Evolutionary conservation across 805 yeast species (phyloP), one percentile per base, ranked within the genome.

Genomic region (Starmerella riodocensis): DNA sequence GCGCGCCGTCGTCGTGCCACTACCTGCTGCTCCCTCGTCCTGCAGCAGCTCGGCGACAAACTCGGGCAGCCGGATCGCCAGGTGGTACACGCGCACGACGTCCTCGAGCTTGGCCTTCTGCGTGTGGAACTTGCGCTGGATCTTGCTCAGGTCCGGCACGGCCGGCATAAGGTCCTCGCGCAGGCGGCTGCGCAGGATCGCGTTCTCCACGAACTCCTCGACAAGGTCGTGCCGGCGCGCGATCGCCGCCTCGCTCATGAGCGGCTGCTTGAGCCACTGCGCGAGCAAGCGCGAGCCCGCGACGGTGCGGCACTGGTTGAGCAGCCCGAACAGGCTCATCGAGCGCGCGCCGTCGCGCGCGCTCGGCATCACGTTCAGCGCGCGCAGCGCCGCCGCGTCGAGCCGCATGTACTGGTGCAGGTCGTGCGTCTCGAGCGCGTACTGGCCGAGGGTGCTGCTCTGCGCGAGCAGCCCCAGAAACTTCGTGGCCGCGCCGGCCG

Each of bases 221-320:
- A 88, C 94, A 36, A 91, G 62, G 6, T 63, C 57, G 48, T 82
- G 95, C 36, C 99, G 69, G 32, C 74, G 66, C 29, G 62, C 57
- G 29, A 91, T 85, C 36, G 67, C 73, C 0, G 50, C 53, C 9
- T 69, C 54, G 48, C 74, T 74, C 38, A 93, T 76, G 35, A 91
- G 66, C 1, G 99, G 99, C 59, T 91, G 98, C 54, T 88, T 91
- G 45, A 91, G 67, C 98, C 98, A 91, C 54, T 84, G 94, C 13
- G 91, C 76, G 20, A 91, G 67, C 36, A 86, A 61, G 47, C 97
- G 69, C 1, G 88, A 65, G 6, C 99, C 99, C n/a, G 91, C 84
- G 2, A 74, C 69, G 4, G 93, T 78, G 52, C 81, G 84, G 64
- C 97, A 88, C 50, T 77, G 74, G 63, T 91, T 88, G 51, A 91